phyloP scores from a whole-genome alignment of 805 yeast genomes.

The Saccharomycopsis malanga region DNA sequence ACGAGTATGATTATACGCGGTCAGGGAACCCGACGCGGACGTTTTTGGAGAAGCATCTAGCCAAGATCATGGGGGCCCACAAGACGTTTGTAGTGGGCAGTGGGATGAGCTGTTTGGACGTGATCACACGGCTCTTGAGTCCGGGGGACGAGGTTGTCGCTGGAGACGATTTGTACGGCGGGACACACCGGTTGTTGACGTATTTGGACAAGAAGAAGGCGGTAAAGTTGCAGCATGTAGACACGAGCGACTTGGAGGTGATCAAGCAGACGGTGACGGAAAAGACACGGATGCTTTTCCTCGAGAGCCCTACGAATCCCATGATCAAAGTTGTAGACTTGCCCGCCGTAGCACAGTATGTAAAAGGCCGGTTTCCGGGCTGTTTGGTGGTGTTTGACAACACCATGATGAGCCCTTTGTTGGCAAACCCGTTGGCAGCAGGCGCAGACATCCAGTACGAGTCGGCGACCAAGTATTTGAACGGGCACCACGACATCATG shows the following conservation, averaged over 20 bases:
- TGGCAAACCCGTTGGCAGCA: conserved; percentile 76
- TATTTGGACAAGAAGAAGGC: conserved; percentile 59
- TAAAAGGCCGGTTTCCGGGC: conserved; percentile 61
- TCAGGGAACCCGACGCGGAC: conserved; percentile 94
- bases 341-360: conserved; percentile 53
- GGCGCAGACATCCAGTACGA: conserved; percentile 92
- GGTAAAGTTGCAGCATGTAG: conserved; percentile 65
- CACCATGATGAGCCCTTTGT: conserved; percentile 93
- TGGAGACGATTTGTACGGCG: conserved; percentile 93
- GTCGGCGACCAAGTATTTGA: conserved; percentile 85
- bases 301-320: conserved; percentile 94
- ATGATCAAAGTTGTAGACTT: conserved; percentile 82
- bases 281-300: conserved; percentile 67
- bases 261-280: conserved; percentile 49
- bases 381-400: conserved; percentile 81
- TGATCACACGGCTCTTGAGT: conserved; percentile 59
- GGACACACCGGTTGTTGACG: conserved; percentile 79
- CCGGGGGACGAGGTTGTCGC: conserved; percentile 92
- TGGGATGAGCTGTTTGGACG: conserved; percentile 92
- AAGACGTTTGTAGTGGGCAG: conserved; percentile 76
- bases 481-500: conserved; percentile 96
- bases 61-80: conserved; percentile 65
- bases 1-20: conserved; percentile 77
- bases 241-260: conserved; percentile 65
- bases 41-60: conserved; percentile 67